Percentiles rank a stretch among this genome's conserved stretches.
Evolutionary conservation across 306 rosid species (phyloP).

Genomic region (Canavalia ensiformis): DNA sequence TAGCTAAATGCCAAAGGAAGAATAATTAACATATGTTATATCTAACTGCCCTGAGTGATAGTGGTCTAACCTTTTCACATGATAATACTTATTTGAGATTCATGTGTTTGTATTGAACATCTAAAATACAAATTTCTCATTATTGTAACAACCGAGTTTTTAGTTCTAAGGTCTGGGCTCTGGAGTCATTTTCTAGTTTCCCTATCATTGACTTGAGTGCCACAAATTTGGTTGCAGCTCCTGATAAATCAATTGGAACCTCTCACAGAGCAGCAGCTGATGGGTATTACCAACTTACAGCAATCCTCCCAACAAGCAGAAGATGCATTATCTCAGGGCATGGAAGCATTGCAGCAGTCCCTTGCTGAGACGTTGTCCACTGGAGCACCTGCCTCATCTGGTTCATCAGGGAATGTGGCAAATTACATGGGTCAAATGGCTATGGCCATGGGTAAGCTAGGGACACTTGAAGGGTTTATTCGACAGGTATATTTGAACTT

Average conservation of each 20-base stretch:
- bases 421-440: constrained; percentile 99
- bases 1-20: constrained; percentile 11
- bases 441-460: constrained; percentile 98
- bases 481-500: constrained; percentile 73
- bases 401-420: constrained; percentile 91
- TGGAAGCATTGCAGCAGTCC: constrained; percentile 98
- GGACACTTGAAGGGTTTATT: constrained; percentile 90
- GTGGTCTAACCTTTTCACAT: neutral
- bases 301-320: constrained; percentile 98
- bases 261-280: constrained; percentile 90
- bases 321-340: constrained; percentile 98
- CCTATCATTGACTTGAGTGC: constrained; percentile 25
- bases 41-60: neutral
- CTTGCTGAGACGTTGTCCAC: constrained; percentile 87
- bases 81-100: neutral
- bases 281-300: constrained; percentile 86
- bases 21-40: neutral
- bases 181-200: constrained; percentile 40
- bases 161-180: neutral
- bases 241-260: constrained; percentile 93
- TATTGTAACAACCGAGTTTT: constrained; percentile 16
- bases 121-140: neutral
- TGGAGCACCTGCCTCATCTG: constrained; percentile 76
- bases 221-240: constrained; percentile 67
- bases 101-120: constrained; percentile 29